phyloP scores from a whole-genome alignment of 2,329 filamentous ascomycete genomes.

The Botryotinia narcissicola region DNA sequence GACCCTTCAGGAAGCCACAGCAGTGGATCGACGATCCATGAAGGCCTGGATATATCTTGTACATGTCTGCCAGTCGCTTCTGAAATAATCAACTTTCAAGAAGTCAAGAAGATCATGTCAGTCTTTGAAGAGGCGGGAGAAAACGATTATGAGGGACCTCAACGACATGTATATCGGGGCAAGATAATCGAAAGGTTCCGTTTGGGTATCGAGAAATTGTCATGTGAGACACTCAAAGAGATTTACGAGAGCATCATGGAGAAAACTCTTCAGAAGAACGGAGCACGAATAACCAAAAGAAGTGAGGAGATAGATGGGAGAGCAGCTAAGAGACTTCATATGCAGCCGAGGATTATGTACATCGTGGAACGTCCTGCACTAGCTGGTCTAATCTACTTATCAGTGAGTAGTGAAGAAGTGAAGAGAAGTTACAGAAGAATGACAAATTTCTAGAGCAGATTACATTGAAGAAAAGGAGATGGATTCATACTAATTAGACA shows the following conservation, averaged over 20 bases:
- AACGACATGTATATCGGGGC: neutral
- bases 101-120: neutral
- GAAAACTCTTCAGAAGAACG: neutral
- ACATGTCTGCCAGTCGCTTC: neutral
- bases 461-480: rapidly evolving
- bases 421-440: neutral
- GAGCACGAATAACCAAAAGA: neutral
- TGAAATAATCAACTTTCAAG: neutral
- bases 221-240: neutral
- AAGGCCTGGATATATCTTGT: neutral
- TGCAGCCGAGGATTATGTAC: neutral
- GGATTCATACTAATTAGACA: neutral
- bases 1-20: neutral
- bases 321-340: neutral
- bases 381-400: neutral
- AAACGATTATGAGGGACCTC: neutral
- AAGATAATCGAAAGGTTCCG: neutral
- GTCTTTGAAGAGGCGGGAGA: neutral
- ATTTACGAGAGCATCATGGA: neutral
- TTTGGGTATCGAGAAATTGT: neutral
- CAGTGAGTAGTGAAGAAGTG: neutral
- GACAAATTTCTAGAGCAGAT: rapidly evolving
- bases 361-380: neutral
- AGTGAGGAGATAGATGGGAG: neutral
- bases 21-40: neutral